Conservation (phyloP, 805 yeast genomes). For the Isabelozyma rhagii region DNA sequence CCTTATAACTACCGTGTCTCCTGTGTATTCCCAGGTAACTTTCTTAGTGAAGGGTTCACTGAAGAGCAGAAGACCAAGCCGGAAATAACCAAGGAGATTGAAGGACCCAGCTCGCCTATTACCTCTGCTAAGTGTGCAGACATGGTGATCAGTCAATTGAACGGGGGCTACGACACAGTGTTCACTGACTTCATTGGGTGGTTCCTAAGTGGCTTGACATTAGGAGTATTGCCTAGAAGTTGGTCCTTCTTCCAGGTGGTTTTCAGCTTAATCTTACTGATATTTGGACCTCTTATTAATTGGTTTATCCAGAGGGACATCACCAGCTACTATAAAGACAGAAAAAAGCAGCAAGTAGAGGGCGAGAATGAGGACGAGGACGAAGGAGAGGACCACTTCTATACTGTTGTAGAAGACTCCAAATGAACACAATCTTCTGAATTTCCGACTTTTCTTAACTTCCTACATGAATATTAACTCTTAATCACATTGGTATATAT, state of each 20-base stretch:
- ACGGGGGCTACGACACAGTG: conserved; percentile 65
- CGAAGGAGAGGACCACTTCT: background rate
- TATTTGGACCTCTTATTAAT: conserved; percentile 54
- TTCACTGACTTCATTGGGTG: conserved; percentile 86
- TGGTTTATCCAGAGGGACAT: conserved; percentile 52
- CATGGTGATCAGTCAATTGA: conserved; percentile 52
- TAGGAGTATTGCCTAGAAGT: conserved; percentile 69
- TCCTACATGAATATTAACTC: too few relatives aligned
- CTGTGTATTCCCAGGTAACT: conserved; percentile 85
- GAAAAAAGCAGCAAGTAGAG: conserved; percentile 7
- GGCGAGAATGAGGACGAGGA: conserved; percentile 1
- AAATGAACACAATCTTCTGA: background rate
- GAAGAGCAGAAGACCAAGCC: conserved; percentile 87
- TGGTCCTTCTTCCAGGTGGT: conserved; percentile 48
- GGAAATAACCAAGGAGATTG: conserved; percentile 72
- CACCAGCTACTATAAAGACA: conserved; percentile 41
- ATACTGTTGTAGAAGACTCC: background rate
- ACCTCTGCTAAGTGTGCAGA: conserved; percentile 64
- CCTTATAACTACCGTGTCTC: conserved; percentile 68
- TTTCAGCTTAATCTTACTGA: conserved; percentile 32
- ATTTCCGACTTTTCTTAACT: too few relatives aligned
- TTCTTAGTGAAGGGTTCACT: conserved; percentile 80
- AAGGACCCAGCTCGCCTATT: conserved; percentile 78
- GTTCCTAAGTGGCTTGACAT: conserved; percentile 62
- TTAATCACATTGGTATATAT: too few relatives aligned